phyloP scores from a whole-genome alignment of 75 land plant genomes.

The Isoetes taiwanensis region DNA sequence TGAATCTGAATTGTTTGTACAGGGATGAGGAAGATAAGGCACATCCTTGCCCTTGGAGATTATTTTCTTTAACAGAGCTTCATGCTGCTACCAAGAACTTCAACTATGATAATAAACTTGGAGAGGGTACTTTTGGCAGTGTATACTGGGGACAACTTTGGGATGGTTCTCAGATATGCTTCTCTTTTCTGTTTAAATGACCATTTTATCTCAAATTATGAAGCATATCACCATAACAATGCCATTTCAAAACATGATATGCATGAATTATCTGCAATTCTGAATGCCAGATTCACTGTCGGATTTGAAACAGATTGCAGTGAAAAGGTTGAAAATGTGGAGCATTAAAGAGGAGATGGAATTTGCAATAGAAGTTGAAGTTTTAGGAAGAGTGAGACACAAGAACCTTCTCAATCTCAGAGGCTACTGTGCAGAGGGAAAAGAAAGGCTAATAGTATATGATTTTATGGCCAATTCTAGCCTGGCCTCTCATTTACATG shows the following conservation, averaged over 20 bases:
- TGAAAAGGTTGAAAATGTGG: constrained; percentile 2
- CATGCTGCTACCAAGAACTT: background rate
- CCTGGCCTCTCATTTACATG: background rate
- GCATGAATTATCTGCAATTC: too few species aligned
- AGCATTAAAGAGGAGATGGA: background rate
- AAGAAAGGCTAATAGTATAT: background rate
- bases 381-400: constrained; percentile 4
- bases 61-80: constrained; percentile 2
- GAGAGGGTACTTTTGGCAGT: background rate
- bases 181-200: too few species aligned
- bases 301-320: constrained; percentile 5
- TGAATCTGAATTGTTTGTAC: background rate
- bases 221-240: too few species aligned
- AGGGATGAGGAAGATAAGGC: background rate
- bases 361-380: constrained; percentile 1
- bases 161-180: constrained; percentile 1
- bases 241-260: too few species aligned
- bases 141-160: constrained; percentile 8
- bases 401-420: background rate
- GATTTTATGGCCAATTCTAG: background rate
- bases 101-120: constrained; percentile 4
- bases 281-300: too few species aligned
- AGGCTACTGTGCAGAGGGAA: constrained; percentile 2
- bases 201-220: too few species aligned
- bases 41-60: too few species aligned